A percentile compares a stretch with the other conserved stretches of the same genome.
Evolutionary conservation across 192 early-diverging fungal species (phyloP).

Genomic region (Entophlyctis luteolus): DNA sequence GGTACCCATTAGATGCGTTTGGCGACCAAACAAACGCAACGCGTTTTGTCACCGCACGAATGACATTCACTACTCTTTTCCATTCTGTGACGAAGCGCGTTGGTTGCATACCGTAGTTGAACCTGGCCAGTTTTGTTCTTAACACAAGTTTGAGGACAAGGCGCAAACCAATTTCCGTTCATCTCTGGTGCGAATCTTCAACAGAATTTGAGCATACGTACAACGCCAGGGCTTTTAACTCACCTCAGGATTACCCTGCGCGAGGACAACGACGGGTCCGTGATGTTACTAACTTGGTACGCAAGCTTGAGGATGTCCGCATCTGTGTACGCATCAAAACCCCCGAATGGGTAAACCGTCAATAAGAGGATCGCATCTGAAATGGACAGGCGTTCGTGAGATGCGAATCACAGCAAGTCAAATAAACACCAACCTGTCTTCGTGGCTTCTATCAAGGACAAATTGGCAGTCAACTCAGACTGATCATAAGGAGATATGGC

Average conservation of each 20-base stretch:
- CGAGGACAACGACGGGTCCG: conserved; percentile 17
- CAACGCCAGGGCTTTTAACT: not conserved
- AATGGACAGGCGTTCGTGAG: not conserved
- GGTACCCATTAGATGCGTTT: conserved; percentile 37
- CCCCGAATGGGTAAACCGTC: conserved; percentile 17
- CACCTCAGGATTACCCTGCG: conserved; percentile 32
- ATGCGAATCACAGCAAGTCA: too few species aligned
- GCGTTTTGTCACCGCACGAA: conserved; percentile 14
- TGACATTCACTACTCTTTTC: not conserved
- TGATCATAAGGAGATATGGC: conserved; percentile 10
- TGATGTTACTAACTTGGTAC: conserved; percentile 30
- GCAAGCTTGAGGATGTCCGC: conserved; percentile 12
- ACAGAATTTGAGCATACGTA: not conserved
- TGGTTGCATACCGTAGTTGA: not conserved
- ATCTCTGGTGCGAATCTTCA: conserved; percentile 37
- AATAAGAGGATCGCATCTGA: conserved; percentile 26
- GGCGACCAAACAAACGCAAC: conserved; percentile 44
- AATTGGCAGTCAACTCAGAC: not conserved
- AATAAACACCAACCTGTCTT: conserved; percentile 6
- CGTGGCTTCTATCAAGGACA: conserved; percentile 19
- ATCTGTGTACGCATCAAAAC: conserved; percentile 8
- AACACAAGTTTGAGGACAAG: not conserved
- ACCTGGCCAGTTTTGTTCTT: too few species aligned
- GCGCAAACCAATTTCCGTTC: conserved; percentile 10
- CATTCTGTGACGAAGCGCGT: conserved; percentile 10